Base-by-base conservation (phyloP, 805 yeast species). In the Kazachstania bromeliacearum region DNA sequence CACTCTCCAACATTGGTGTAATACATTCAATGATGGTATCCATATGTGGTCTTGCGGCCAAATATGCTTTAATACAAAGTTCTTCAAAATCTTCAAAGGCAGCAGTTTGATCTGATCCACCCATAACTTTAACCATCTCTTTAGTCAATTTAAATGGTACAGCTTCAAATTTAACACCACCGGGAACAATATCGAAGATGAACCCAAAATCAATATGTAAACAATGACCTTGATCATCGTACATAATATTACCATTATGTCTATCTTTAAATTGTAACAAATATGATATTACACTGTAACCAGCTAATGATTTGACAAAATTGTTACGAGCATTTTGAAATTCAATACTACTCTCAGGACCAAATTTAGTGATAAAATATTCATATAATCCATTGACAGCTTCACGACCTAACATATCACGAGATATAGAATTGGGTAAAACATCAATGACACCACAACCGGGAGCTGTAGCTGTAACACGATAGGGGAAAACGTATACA, bases 371-470 rank as follows among this genome's bases (percentile, higher is more conserved):
- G 30, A 77, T 75, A 62, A 80, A 92, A 62, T 89, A 92, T 53
- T 89, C 96, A 55, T 85, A 87, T 37, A 92, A 67, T 2, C 97
- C 98, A 60, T 92, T 92, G 19, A 92, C 98, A 1, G 98, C 98
- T 55, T 92, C 99, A 53, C 99, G 75, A 28, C 99, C 99, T 35
- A 92, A 70, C 97, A 92, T 89, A 62, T 92, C 99, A 63, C 99
- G 77, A 29, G 96, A 85, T 19, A 85, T 79, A 5, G 96, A 81
- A 55, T 89, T 84, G 23, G 98, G 98, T 46, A 92, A 70, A 22
- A 94, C 98, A 57, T 94, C 99, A 64, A 92, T 92, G 30, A 92
- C 94, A 61, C 99, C 99, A 66, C 97, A 88, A 0, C 99, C 98
- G 1, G 98, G 97, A 2, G 95, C 96, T 7, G 99, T 92, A 1